A percentile compares a stretch with the other conserved stretches of the same genome.
phyloP scores from a whole-genome alignment of 345 rosid species.

The Schrenkiella parvula region DNA sequence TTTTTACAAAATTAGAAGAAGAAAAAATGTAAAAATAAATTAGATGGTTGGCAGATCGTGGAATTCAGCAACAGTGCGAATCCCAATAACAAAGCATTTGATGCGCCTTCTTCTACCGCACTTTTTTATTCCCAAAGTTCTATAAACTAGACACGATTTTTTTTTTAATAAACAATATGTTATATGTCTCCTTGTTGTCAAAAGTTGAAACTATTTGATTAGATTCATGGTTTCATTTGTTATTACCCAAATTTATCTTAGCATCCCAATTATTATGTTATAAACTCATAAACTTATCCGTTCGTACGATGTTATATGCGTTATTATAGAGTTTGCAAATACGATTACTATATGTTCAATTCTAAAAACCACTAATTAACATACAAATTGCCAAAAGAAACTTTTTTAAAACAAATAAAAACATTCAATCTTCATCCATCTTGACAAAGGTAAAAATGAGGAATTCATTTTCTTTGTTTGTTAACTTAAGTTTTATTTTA shows the following conservation, averaged over 20 bases:
- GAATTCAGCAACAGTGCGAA: conserved; percentile 67
- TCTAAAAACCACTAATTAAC: not conserved
- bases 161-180: not conserved
- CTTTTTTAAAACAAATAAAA: too few relatives aligned
- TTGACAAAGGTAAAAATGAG: too few relatives aligned
- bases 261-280: conserved; percentile 4
- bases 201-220: not conserved
- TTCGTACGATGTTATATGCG: not conserved
- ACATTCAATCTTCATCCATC: too few relatives aligned
- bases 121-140: conserved; percentile 18
- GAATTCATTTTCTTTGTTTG: too few relatives aligned
- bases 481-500: too few relatives aligned
- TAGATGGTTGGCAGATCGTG: conserved; percentile 46
- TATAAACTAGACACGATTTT: conserved; percentile 15
- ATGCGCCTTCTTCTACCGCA: conserved; percentile 49
- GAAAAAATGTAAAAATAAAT: not conserved
- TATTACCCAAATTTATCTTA: not conserved
- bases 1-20: not conserved
- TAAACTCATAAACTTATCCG: not conserved
- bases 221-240: not conserved
- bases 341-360: not conserved
- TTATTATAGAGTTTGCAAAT: not conserved
- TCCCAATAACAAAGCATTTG: conserved; percentile 69
- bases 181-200: conserved; percentile 17
- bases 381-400: not conserved